Conservation (phyloP, 345 rosid species). For the Balakata baccata region DNA sequence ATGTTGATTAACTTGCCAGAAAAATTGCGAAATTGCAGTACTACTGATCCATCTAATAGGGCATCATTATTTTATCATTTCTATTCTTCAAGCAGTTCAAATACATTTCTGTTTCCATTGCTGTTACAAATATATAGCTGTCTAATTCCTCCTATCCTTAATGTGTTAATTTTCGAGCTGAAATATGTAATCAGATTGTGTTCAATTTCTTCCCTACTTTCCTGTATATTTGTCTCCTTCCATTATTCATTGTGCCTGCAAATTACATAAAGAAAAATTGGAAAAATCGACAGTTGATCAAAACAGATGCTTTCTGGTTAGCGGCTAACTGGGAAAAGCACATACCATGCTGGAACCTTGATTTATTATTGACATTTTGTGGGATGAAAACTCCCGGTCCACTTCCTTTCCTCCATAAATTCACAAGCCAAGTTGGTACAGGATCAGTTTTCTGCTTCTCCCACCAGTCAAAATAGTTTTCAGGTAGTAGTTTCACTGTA, state of each 20-base stretch:
- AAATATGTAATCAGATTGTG: background rate
- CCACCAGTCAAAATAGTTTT: constrained; percentile 28
- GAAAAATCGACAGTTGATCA: background rate
- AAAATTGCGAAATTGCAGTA: background rate
- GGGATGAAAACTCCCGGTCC: constrained; percentile 69
- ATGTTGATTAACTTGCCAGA: background rate
- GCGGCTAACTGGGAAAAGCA: background rate
- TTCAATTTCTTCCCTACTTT: background rate
- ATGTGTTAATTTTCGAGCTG: background rate
- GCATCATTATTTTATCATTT: background rate
- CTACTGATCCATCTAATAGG: background rate
- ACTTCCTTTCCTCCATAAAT: constrained; percentile 28
- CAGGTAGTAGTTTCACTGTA: constrained; percentile 18
- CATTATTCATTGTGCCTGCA: constrained; percentile 32
- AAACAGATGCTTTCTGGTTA: background rate
- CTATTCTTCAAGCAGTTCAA: too few relatives aligned
- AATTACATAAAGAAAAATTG: background rate
- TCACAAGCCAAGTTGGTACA: constrained; percentile 28
- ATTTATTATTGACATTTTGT: constrained; percentile 16
- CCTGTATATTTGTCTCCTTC: constrained; percentile 19
- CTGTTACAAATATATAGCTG: background rate
- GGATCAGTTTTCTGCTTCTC: constrained; percentile 9
- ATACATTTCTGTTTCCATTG: background rate
- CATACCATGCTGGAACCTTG: constrained; percentile 23
- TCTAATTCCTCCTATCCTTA: too few relatives aligned